Conservation (phyloP, 768 basidiomycete species). For the Tephrocybe sp. region DNA sequence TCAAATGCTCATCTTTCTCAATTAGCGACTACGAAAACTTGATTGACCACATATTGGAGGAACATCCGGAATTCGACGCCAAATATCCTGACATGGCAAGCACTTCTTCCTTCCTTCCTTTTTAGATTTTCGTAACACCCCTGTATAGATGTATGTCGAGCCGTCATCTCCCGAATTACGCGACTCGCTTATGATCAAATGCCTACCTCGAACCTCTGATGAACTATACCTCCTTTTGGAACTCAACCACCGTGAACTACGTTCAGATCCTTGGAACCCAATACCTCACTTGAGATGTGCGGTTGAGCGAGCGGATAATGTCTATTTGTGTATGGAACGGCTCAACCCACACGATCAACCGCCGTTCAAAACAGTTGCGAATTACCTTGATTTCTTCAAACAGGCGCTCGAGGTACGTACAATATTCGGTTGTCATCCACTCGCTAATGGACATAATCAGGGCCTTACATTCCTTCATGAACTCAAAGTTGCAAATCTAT, state of each 20-base stretch:
- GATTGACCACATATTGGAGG: conserved; percentile 26
- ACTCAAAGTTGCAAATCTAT: conserved; percentile 35
- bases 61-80: conserved; percentile 18
- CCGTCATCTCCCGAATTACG: conserved; percentile 21
- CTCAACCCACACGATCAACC: conserved; percentile 43
- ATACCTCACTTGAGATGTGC: conserved; percentile 43
- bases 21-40: conserved; percentile 29
- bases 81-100: conserved; percentile 21
- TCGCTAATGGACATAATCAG: conserved; percentile 18
- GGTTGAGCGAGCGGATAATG: conserved; percentile 37
- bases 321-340: conserved; percentile 43
- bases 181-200: conserved; percentile 39
- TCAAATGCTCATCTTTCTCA: not conserved
- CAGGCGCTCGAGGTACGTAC: conserved; percentile 45
- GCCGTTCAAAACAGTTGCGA: conserved; percentile 41
- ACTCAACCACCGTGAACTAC: conserved; percentile 40
- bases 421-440: not conserved
- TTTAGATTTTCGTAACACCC: not conserved
- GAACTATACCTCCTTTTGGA: conserved; percentile 40
- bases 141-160: conserved; percentile 29
- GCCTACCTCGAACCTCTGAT: conserved; percentile 28
- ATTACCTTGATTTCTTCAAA: conserved; percentile 49
- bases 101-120: not conserved
- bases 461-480: conserved; percentile 50
- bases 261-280: conserved; percentile 55